Conservation (phyloP, 2,329 filamentous ascomycete species). For the Alternaria angustiovoidea region DNA sequence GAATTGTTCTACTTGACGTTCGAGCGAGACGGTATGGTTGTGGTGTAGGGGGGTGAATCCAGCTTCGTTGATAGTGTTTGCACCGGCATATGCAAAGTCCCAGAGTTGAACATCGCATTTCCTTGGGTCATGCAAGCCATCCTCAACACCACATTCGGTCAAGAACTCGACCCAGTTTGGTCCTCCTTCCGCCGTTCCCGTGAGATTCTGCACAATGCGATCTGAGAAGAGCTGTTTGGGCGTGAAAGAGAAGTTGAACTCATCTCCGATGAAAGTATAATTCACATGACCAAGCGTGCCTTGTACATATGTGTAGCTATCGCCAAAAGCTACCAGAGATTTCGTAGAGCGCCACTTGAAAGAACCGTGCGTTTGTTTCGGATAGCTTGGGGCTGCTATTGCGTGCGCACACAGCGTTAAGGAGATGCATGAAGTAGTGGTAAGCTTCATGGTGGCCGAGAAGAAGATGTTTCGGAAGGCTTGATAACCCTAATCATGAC, state of each 20-base stretch:
- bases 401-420: conserved; percentile 5
- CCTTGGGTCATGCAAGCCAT: conserved; percentile 54
- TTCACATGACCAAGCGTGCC: conserved; percentile 61
- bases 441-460: conserved; percentile 21
- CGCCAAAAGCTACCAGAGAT: conserved; percentile 57
- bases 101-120: conserved; percentile 60
- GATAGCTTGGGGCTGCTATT: conserved; percentile 8
- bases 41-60: conserved; percentile 59
- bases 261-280: conserved; percentile 64
- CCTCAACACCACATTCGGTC: conserved; percentile 59
- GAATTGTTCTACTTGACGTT: conserved; percentile 62
- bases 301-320: conserved; percentile 64
- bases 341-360: conserved; percentile 32
- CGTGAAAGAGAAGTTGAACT: conserved; percentile 58
- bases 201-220: conserved; percentile 63
- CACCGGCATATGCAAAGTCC: conserved; percentile 65
- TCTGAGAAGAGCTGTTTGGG: conserved; percentile 55
- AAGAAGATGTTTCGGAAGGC: neutral
- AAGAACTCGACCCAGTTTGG: conserved; percentile 65
- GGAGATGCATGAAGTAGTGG: conserved; percentile 1
- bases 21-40: conserved; percentile 59
- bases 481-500: neutral
- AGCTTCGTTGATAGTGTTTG: conserved; percentile 56
- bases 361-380: neutral
- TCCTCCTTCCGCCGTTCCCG: conserved; percentile 57